A percentile compares a stretch with the other conserved stretches of the same genome.
Evolutionary conservation across 83 land plant species (phyloP).

Genomic region (Diphasiastrum complanatum): DNA sequence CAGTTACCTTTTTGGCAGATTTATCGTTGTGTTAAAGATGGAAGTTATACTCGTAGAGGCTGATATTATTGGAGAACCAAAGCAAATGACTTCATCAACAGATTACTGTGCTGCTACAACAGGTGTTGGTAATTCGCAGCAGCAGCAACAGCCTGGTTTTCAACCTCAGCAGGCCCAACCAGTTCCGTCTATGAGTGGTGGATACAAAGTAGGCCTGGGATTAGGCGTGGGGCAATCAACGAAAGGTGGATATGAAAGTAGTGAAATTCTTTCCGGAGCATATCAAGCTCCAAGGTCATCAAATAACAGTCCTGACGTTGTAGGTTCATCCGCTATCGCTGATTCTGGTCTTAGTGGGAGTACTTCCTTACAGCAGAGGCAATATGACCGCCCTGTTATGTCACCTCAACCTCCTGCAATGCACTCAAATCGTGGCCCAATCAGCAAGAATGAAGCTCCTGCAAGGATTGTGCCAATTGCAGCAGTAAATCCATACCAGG

Average conservation of each 20-base stretch:
- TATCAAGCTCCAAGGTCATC: not conserved
- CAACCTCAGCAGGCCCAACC: constrained; percentile 3
- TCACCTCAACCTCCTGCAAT: constrained; percentile 68
- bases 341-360: constrained; percentile 4
- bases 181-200: not conserved
- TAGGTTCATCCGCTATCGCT: constrained; percentile 16
- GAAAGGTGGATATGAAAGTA: constrained; percentile 12
- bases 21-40: constrained; percentile 69
- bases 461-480: constrained; percentile 83
- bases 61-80: constrained; percentile 67
- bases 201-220: constrained; percentile 4
- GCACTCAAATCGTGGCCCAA: constrained; percentile 66
- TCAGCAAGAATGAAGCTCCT: constrained; percentile 82
- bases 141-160: constrained; percentile 15
- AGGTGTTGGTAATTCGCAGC: constrained; percentile 20
- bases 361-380: constrained; percentile 21
- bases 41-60: constrained; percentile 40
- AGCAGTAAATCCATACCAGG: constrained; percentile 94
- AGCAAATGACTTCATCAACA: constrained; percentile 3
- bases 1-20: constrained; percentile 38
- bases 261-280: constrained; percentile 5
- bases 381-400: constrained; percentile 39
- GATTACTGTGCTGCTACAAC: not conserved
- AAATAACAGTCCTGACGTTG: not conserved
- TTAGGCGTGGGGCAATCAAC: not conserved